Conservation (phyloP, 2,329 filamentous ascomycete genomes). For the Colletotrichum sojae region DNA sequence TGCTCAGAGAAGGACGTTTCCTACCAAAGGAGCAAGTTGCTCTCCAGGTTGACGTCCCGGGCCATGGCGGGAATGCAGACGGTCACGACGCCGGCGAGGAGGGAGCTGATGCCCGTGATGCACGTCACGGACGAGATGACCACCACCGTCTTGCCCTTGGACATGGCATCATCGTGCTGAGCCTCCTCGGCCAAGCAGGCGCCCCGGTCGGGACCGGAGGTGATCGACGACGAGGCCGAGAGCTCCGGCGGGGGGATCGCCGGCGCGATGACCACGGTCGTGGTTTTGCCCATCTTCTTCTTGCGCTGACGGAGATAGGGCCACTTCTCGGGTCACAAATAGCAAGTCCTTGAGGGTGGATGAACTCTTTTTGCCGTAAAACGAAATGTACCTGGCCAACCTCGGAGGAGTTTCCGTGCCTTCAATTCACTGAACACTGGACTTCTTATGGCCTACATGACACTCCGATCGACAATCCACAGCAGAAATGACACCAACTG, state of each 20-base stretch:
- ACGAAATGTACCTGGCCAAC: too few relatives aligned
- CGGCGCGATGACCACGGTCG: slow-evolving; percentile 8
- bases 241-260: slow-evolving; percentile 6
- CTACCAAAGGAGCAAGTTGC: slow-evolving; percentile 25
- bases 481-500: not conserved
- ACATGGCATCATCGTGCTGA: slow-evolving; percentile 17
- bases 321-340: not conserved
- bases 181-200: not conserved
- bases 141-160: slow-evolving; percentile 24
- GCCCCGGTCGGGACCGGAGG: not conserved
- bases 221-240: slow-evolving; percentile 3
- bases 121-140: slow-evolving; percentile 34
- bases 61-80: slow-evolving; percentile 34
- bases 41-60: slow-evolving; percentile 20
- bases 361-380: too few relatives aligned
- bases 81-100: slow-evolving; percentile 27
- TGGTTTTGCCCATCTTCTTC: slow-evolving; percentile 16
- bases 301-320: not conserved
- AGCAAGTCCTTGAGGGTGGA: too few relatives aligned
- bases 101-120: slow-evolving; percentile 33
- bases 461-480: not conserved
- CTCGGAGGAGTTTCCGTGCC: too few relatives aligned
- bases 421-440: too few relatives aligned
- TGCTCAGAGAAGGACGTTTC: not conserved
- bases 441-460: too few relatives aligned